A percentile compares a stretch with the other conserved stretches of the same genome.
These are phyloP conservation scores for Hericium rajendrae DNA, from an alignment of 768 basidiomycete species.

Conservation along the genomic window DNA sequence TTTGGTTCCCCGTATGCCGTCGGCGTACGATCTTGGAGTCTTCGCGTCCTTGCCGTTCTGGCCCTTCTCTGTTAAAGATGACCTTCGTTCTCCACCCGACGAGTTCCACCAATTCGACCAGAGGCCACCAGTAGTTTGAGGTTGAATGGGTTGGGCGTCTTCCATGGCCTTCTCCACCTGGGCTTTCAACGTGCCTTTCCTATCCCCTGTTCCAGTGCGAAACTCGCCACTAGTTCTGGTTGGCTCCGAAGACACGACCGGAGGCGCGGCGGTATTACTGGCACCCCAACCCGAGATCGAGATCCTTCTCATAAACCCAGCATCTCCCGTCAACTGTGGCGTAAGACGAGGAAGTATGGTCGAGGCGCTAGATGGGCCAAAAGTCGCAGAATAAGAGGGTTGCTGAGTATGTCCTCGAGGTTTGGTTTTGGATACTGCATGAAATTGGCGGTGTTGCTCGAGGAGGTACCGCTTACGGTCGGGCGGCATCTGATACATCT, in stretches of 20 bases:
- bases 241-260: slow-evolving; percentile 24
- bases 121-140: slow-evolving; percentile 66
- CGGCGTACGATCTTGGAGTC: slow-evolving; percentile 54
- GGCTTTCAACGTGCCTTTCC: neutral
- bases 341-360: slow-evolving; percentile 55
- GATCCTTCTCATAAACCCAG: slow-evolving; percentile 55
- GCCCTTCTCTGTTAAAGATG: slow-evolving; percentile 18
- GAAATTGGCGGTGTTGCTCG: slow-evolving; percentile 40
- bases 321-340: slow-evolving; percentile 69
- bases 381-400: slow-evolving; percentile 38
- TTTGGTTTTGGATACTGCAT: slow-evolving; percentile 24
- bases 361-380: slow-evolving; percentile 50
- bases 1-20: slow-evolving; percentile 43
- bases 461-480: slow-evolving; percentile 63
- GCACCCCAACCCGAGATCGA: slow-evolving; percentile 57
- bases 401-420: slow-evolving; percentile 18
- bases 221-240: slow-evolving; percentile 32
- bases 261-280: slow-evolving; percentile 22
- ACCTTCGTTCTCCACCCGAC: slow-evolving; percentile 44
- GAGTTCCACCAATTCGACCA: slow-evolving; percentile 72
- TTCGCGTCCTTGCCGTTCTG: slow-evolving; percentile 28
- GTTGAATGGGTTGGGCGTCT: slow-evolving; percentile 30
- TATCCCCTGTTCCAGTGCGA: slow-evolving; percentile 10
- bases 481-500: slow-evolving; percentile 49
- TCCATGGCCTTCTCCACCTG: slow-evolving; percentile 5